A percentile compares a stretch with the other conserved stretches of the same genome.
Conservation (phyloP, 176 grass and related monocot species). For the Carex parvula region DNA sequence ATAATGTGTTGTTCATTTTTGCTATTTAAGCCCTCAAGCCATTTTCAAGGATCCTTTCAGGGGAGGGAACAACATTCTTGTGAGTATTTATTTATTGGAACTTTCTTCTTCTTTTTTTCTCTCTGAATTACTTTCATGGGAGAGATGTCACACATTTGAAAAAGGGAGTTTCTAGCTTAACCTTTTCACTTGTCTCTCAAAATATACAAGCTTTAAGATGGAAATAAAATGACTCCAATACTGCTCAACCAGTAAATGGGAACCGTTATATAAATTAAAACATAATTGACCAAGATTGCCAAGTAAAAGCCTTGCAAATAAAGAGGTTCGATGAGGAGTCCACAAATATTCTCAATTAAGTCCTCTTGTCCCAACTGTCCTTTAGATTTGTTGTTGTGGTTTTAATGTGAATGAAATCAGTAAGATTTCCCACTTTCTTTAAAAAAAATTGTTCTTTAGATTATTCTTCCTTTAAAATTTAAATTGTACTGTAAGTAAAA, state of each 20-base stretch:
- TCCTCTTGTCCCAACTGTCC: neutral
- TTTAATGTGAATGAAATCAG: too few relatives aligned
- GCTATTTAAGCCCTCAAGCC: constrained; percentile 54
- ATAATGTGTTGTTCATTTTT: neutral
- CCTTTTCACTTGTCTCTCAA: neutral
- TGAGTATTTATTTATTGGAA: constrained; percentile 17
- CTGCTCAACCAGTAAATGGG: neutral
- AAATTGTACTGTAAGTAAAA: neutral
- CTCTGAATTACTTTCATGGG: neutral
- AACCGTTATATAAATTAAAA: neutral
- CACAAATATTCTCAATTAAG: neutral
- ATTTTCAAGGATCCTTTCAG: constrained; percentile 98
- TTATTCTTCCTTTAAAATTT: neutral
- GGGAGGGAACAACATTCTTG: constrained; percentile 85
- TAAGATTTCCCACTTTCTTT: too few relatives aligned
- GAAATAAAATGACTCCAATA: neutral
- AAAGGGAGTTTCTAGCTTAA: neutral
- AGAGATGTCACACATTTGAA: neutral
- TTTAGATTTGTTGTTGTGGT: neutral
- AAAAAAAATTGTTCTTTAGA: neutral
- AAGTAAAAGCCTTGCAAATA: neutral
- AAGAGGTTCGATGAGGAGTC: neutral
- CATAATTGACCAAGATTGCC: neutral
- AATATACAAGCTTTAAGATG: neutral
- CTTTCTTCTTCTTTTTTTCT: neutral